Conservation (phyloP, 495 filamentous ascomycete genomes). For the Chaetomium cochliodes region DNA sequence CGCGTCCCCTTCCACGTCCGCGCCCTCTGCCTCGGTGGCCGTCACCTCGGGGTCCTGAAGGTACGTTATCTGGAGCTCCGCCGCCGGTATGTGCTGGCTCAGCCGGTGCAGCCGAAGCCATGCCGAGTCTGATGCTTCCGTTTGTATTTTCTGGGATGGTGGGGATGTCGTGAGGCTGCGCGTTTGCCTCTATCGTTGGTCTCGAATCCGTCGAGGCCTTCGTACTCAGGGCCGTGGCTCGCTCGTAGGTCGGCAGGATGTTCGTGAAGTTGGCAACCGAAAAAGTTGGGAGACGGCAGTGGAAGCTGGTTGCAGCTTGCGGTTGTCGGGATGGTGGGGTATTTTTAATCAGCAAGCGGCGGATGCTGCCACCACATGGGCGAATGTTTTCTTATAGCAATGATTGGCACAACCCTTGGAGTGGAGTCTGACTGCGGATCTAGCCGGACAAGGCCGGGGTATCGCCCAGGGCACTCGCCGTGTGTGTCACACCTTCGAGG, state of each 20-base stretch:
- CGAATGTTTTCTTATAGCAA: not conserved
- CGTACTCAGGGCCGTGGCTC: no score
- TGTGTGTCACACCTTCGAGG: conserved; percentile 19
- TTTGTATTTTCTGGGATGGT: not conserved
- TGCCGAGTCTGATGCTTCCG: conserved; percentile 9
- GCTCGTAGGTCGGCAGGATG: no score
- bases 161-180: not conserved
- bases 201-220: no score
- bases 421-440: conserved; percentile 10
- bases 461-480: conserved; percentile 11
- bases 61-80: conserved; percentile 8
- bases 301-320: conserved; percentile 9
- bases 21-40: conserved; percentile 39
- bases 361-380: conserved; percentile 10
- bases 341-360: conserved; percentile 23
- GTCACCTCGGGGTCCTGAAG: conserved; percentile 35
- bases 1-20: conserved; percentile 25
- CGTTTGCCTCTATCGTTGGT: not conserved
- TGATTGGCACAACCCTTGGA: conserved; percentile 7
- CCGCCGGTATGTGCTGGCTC: conserved; percentile 17
- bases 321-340: conserved; percentile 26
- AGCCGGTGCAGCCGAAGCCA: conserved; percentile 28
- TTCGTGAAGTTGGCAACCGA: not conserved
- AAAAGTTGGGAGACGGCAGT: not conserved
- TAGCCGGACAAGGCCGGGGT: conserved; percentile 11